Base-by-base conservation (phyloP, 352 stramenopile genomes). In the Globisporangium orthogonon region DNA sequence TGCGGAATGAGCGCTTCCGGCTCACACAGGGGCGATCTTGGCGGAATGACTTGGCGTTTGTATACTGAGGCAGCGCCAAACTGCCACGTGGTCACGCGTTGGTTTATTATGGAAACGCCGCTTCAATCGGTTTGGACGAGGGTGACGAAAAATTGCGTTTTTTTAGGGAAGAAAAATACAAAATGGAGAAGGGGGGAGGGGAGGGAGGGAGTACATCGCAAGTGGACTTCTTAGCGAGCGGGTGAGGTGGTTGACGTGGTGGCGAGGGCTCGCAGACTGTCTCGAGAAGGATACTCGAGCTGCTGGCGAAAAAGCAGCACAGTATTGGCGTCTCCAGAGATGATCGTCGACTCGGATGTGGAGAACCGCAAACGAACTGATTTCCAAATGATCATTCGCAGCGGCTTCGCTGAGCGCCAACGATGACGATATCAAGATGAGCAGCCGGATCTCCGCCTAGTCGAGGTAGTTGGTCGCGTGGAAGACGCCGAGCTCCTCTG, bases 391-490 rank as follows among this genome's bases (percentile, higher is more conserved):
- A 46, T 52, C 53, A 37, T 35, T 52, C 53, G 41, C 37, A 13
- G 11, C 37, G 11, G 6, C 37, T 17, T 43, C 37, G 10, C 5
- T 13, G 37, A 43, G 11, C 37, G 37, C 37, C 37, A 13, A 4
- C 37, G 37, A 17, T 13, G 17, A 28, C 4, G 29, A 23, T 35
- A 5, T 5, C 11, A 29, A 33, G 15, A 17, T 17, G 11, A 2
- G 37, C 10, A 14, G 37, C 7, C 7, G 28, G 23, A 4, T 4
- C 23, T 4, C 4, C 7, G 2, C 44, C 74, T 89, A 88, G 61
- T 94, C 82, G 47, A 84, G 70, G 73, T 94, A 94, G 40, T 85
- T 86, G 64, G 81, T 91, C 48, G 77, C 81, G 60, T 93, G 85
- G 50, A 82, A 74, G 50, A 94, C 85, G 49, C 83, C 83, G 31